phyloP scores from a whole-genome alignment of 805 yeast genomes.

The Wickerhamiella dianesei region DNA sequence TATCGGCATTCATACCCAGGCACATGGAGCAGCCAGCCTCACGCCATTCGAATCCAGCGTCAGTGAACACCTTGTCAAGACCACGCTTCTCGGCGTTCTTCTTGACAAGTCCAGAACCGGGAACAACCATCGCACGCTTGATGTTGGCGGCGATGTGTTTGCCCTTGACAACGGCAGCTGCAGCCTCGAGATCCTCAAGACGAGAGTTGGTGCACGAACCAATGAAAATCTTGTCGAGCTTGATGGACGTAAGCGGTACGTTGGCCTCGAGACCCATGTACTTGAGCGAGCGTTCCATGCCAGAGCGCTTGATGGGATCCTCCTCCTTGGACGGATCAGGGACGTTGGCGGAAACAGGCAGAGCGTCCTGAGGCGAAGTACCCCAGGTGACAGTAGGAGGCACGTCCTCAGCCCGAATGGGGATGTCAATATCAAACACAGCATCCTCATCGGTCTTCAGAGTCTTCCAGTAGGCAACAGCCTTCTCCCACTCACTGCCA shows the following conservation, averaged over 20 bases:
- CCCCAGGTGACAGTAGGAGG: slow-evolving; percentile 99
- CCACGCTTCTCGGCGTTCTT: slow-evolving; percentile 92
- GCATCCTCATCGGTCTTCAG: slow-evolving; percentile 85
- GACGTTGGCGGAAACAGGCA: slow-evolving; percentile 79
- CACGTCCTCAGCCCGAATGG: slow-evolving; percentile 69
- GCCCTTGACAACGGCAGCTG: slow-evolving; percentile 87
- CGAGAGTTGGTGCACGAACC: slow-evolving; percentile 98
- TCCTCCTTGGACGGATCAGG: slow-evolving; percentile 72
- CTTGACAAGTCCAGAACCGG: slow-evolving; percentile 94
- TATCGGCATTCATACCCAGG: slow-evolving; percentile 98
- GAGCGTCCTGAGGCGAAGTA: slow-evolving; percentile 96
- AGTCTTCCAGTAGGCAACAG: slow-evolving; percentile 80
- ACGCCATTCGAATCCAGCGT: slow-evolving; percentile 97
- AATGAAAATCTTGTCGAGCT: slow-evolving; percentile 86
- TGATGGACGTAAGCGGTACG: slow-evolving; percentile 59
- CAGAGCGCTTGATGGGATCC: slow-evolving; percentile 55
- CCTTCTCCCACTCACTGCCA: slow-evolving; percentile 93
- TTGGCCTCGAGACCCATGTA: slow-evolving; percentile 88
- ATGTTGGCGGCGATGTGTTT: slow-evolving; percentile 72
- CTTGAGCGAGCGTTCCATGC: slow-evolving; percentile 80
- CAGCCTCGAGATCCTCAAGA: slow-evolving; percentile 91
- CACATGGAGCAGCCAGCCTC: slow-evolving; percentile 99
- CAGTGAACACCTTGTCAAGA: slow-evolving; percentile 73
- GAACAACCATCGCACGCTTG: slow-evolving; percentile 78
- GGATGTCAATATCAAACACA: slow-evolving; percentile 68